Evolutionary conservation across 768 basidiomycete genomes (phyloP).

Genomic region (Auricularia cornea): DNA sequence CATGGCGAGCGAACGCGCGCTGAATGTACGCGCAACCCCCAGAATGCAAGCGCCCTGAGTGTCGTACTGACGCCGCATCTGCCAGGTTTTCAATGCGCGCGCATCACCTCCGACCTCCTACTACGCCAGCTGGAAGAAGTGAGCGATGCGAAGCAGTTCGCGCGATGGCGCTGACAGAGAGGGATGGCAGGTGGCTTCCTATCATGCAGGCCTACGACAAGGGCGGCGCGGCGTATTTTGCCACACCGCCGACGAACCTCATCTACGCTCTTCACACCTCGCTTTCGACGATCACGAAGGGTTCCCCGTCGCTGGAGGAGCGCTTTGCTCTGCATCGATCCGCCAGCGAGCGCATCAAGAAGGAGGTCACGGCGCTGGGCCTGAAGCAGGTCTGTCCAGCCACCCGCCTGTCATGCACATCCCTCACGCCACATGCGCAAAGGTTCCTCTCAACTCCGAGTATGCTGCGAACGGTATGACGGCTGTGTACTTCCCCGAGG

Average conservation of each 20-base stretch:
- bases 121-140: slow-evolving; percentile 89
- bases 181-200: slow-evolving; percentile 66
- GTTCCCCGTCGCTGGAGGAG: slow-evolving; percentile 57
- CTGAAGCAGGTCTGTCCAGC: slow-evolving; percentile 42
- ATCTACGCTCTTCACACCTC: slow-evolving; percentile 87
- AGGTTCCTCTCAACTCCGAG: slow-evolving; percentile 50
- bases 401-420: neutral
- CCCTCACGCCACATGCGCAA: neutral
- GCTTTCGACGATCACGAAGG: slow-evolving; percentile 59
- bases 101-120: slow-evolving; percentile 53
- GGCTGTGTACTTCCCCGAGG: slow-evolving; percentile 82
- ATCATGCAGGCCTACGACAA: slow-evolving; percentile 91
- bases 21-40: slow-evolving; percentile 39
- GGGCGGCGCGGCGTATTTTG: slow-evolving; percentile 81
- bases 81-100: slow-evolving; percentile 50
- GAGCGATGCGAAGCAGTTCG: slow-evolving; percentile 9
- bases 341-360: slow-evolving; percentile 60
- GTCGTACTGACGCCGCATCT: slow-evolving; percentile 8
- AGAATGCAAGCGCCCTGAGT: neutral
- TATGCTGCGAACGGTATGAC: slow-evolving; percentile 92
- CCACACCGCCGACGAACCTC: slow-evolving; percentile 91
- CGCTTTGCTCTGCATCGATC: slow-evolving; percentile 70
- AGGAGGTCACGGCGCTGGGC: slow-evolving; percentile 55
- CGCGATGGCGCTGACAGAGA: neutral
- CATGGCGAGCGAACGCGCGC: slow-evolving; percentile 68